phyloP scores from a whole-genome alignment of 2,329 filamentous ascomycete genomes.

The Plectosphaerella plurivora region DNA sequence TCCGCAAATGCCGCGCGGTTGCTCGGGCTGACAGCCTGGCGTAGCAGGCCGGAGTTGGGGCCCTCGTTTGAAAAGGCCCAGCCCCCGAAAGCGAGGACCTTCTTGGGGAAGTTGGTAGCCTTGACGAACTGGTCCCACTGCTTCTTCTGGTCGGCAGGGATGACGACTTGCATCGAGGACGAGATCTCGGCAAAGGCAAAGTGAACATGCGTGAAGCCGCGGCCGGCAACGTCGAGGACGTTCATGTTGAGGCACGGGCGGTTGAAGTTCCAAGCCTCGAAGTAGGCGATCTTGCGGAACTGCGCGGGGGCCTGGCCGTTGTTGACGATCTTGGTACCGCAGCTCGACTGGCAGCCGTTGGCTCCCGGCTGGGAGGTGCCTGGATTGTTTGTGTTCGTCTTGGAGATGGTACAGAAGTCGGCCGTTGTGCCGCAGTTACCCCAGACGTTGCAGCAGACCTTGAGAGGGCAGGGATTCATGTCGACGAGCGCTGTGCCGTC shows the following conservation, averaged over 20 bases:
- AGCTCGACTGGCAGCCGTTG: conserved; percentile 11
- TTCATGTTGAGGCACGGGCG: conserved; percentile 25
- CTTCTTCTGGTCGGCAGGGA: not conserved
- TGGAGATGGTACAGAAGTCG: conserved; percentile 34
- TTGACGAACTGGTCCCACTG: conserved; percentile 4
- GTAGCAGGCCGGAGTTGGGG: not conserved
- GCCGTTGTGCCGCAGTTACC: conserved; percentile 39
- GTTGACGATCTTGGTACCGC: conserved; percentile 1
- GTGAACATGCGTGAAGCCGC: conserved; percentile 7
- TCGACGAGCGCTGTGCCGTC: conserved; percentile 5
- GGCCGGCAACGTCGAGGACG: conserved; percentile 5
- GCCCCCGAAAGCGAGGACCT: conserved; percentile 7
- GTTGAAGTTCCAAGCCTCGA: conserved; percentile 24
- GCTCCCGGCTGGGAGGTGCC: conserved; percentile 10
- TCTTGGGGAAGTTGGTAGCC: conserved; percentile 6
- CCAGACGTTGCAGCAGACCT: conserved; percentile 28
- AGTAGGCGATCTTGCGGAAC: conserved; percentile 20
- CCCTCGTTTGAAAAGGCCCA: conserved; percentile 7
- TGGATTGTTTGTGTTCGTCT: conserved; percentile 14
- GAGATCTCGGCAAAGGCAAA: conserved; percentile 4
- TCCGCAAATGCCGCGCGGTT: conserved; percentile 1
- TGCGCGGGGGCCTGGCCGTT: conserved; percentile 1
- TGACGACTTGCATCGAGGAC: conserved; percentile 1
- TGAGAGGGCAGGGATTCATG: conserved; percentile 23
- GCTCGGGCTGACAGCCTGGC: not conserved